A percentile compares a stretch with the other conserved stretches of the same genome.
These are phyloP conservation scores for Cladosporium cucumerinum DNA, from an alignment of 2,329 filamentous ascomycete species.

Conservation along the genomic window DNA sequence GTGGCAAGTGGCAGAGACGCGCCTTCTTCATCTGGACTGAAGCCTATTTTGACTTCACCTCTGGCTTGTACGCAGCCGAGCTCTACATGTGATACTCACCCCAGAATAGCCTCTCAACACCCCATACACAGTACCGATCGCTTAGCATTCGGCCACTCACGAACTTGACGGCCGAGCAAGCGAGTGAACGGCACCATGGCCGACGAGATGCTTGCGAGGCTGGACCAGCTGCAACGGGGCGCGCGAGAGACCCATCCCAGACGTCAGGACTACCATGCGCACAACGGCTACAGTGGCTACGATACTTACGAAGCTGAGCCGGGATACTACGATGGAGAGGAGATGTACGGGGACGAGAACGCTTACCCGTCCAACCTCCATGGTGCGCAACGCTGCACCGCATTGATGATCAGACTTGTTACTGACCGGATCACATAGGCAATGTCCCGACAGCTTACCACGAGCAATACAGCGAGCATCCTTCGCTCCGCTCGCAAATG, in stretches of 20 bases:
- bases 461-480: not conserved
- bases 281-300: conserved; percentile 18
- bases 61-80: not conserved
- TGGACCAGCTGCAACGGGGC: conserved; percentile 27
- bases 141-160: not conserved
- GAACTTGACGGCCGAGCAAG: not conserved
- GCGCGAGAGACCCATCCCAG: conserved; percentile 16
- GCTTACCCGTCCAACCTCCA: not conserved
- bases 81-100: not conserved
- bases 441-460: not conserved
- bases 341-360: conserved; percentile 5
- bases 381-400: not conserved
- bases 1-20: conserved; percentile 2
- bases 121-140: not conserved
- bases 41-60: conserved; percentile 7
- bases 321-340: not conserved
- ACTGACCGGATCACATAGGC: not conserved
- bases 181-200: conserved; percentile 18
- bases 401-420: not conserved
- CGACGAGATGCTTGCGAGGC: conserved; percentile 28
- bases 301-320: not conserved
- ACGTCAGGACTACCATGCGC: conserved; percentile 5
- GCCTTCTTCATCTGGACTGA: conserved; percentile 6
- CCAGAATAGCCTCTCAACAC: not conserved
- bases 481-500: not conserved